phyloP scores from a whole-genome alignment of 2,329 filamentous ascomycete genomes.

The Sordariomycetes sp. region DNA sequence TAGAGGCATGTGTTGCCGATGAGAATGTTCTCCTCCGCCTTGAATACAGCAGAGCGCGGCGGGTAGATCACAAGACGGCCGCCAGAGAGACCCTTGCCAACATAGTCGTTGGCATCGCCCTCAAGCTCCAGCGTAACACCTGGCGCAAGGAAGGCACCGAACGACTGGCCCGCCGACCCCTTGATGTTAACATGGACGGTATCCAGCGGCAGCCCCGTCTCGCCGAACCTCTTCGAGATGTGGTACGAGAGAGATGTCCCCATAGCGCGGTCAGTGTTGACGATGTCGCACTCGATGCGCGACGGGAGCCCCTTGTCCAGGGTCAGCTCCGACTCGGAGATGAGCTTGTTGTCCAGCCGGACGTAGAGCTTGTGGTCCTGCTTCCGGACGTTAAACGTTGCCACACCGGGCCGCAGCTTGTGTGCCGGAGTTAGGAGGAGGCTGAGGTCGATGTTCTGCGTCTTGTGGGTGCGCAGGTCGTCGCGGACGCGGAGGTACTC shows the following conservation, averaged over 20 bases:
- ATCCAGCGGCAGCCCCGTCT: slow-evolving; percentile 79
- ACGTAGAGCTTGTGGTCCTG: slow-evolving; percentile 92
- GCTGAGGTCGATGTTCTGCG: slow-evolving; percentile 84
- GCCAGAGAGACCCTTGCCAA: slow-evolving; percentile 90
- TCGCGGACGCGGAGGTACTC: slow-evolving; percentile 81
- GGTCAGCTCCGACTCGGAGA: slow-evolving; percentile 87
- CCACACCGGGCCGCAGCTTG: slow-evolving; percentile 84
- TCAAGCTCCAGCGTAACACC: slow-evolving; percentile 92
- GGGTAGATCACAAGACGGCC: slow-evolving; percentile 91
- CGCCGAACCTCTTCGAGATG: slow-evolving; percentile 84
- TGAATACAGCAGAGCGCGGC: slow-evolving; percentile 80
- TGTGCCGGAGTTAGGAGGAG: slow-evolving; percentile 93
- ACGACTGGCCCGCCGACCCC: slow-evolving; percentile 92
- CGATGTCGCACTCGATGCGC: slow-evolving; percentile 87
- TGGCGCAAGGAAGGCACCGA: slow-evolving; percentile 86
- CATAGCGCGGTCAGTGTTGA: slow-evolving; percentile 91
- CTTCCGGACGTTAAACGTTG: slow-evolving; percentile 95
- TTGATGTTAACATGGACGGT: slow-evolving; percentile 95
- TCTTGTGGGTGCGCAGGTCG: slow-evolving; percentile 80
- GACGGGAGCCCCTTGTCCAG: slow-evolving; percentile 90
- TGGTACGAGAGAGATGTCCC: slow-evolving; percentile 94
- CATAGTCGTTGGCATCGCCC: slow-evolving; percentile 93
- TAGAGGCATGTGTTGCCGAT: slow-evolving; percentile 94
- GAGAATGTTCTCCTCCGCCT: slow-evolving; percentile 90
- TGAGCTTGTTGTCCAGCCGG: slow-evolving; percentile 92